phyloP scores from a whole-genome alignment of 371 early-diverging fungal genomes.

The Actinomucor elegans region DNA sequence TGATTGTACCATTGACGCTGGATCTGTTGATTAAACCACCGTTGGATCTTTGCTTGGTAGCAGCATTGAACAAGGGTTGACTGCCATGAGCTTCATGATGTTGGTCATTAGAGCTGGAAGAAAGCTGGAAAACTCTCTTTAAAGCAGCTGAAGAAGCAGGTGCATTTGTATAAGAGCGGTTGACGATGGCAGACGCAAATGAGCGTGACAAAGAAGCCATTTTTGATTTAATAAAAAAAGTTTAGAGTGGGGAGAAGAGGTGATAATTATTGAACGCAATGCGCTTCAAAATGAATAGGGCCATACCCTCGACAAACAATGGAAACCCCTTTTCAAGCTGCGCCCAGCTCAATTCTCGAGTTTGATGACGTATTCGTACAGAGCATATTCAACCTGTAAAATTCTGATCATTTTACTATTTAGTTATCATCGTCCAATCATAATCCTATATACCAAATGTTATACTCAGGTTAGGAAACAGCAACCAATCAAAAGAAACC shows the following conservation, averaged over 20 bases:
- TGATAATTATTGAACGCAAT: slow-evolving; percentile 2
- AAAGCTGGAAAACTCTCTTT: slow-evolving; percentile 31
- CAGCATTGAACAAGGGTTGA: slow-evolving; percentile 30
- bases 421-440: no score
- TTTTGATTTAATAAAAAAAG: slow-evolving; percentile 5
- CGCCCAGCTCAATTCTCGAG: not conserved
- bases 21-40: slow-evolving; percentile 36
- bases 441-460: no score
- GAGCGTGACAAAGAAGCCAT: slow-evolving; percentile 53
- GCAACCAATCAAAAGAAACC: no score
- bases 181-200: slow-evolving; percentile 46
- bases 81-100: slow-evolving; percentile 24
- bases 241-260: slow-evolving; percentile 14
- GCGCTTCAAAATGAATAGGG: not conserved
- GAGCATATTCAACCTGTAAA: no score
- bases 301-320: slow-evolving; percentile 5
- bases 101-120: slow-evolving; percentile 42
- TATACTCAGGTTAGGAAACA: no score
- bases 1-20: slow-evolving; percentile 31
- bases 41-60: slow-evolving; percentile 37
- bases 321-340: not conserved
- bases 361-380: slow-evolving; percentile 1
- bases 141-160: slow-evolving; percentile 49
- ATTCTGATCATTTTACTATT: no score
- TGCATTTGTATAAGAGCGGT: slow-evolving; percentile 44